Evolutionary conservation across 352 stramenopile genomes (phyloP).

Genomic region (Phytophthora crassamura): DNA sequence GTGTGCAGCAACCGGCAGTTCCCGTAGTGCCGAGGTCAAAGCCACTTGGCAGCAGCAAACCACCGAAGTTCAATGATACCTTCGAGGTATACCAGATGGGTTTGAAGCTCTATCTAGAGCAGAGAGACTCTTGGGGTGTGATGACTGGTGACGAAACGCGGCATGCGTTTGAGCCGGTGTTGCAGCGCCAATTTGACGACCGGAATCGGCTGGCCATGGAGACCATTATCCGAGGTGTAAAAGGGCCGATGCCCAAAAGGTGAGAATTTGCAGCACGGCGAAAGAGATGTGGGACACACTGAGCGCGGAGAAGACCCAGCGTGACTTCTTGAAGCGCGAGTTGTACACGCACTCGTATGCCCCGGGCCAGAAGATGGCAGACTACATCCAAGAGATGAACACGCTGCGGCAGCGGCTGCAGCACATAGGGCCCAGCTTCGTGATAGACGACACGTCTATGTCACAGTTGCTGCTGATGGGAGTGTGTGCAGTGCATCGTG

Average conservation of each 20-base stretch:
- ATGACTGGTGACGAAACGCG: conserved; percentile 2
- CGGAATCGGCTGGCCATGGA: conserved; percentile 6
- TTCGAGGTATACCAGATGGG: conserved; percentile 8
- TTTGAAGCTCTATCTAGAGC: conserved; percentile 9
- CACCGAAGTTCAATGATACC: conserved; percentile 9
- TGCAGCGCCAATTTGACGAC: conserved; percentile 2
- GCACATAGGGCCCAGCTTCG: conserved; percentile 4
- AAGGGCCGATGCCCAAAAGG: conserved; percentile 5
- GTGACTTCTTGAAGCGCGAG: conserved; percentile 7
- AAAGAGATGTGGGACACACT: conserved; percentile 15
- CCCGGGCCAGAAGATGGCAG: background rate
- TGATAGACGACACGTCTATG: background rate
- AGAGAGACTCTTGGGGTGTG: conserved; percentile 2
- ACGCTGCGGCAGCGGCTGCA: conserved; percentile 1
- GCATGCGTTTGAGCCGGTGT: background rate
- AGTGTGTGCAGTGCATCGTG: conserved; percentile 1
- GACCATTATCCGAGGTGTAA: conserved; percentile 3
- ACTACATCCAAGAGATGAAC: conserved; percentile 16
- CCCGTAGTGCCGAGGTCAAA: background rate
- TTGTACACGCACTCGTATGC: background rate
- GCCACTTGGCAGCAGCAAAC: conserved; percentile 8
- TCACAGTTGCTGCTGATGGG: conserved; percentile 6
- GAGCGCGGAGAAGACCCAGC: conserved; percentile 9
- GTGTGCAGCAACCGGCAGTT: background rate
- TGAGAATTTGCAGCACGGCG: background rate